Evolutionary conservation across 768 basidiomycete genomes (phyloP).

Genomic region (Calvatia gigantea): DNA sequence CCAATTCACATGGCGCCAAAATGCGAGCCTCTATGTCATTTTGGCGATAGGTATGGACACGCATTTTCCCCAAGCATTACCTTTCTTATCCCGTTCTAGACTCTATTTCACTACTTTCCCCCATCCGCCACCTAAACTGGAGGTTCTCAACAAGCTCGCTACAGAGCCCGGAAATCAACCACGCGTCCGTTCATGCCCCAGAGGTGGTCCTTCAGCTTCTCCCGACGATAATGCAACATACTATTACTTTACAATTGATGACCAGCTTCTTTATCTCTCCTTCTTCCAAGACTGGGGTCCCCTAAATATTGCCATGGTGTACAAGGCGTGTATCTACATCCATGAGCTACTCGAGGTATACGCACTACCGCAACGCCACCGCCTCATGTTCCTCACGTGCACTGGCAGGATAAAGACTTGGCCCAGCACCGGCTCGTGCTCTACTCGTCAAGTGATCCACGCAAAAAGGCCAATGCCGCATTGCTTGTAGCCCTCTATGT

Average conservation of each 20-base stretch:
- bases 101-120: constrained; percentile 90
- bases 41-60: constrained; percentile 63
- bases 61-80: constrained; percentile 11
- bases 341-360: constrained; percentile 82
- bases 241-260: constrained; percentile 91
- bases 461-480: constrained; percentile 89
- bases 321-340: constrained; percentile 88
- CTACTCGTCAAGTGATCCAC: constrained; percentile 84
- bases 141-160: constrained; percentile 58
- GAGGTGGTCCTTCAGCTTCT: constrained; percentile 57
- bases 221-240: constrained; percentile 66
- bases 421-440: constrained; percentile 74
- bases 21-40: constrained; percentile 78
- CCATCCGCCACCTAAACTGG: constrained; percentile 64
- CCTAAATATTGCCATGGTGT: constrained; percentile 88
- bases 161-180: constrained; percentile 53
- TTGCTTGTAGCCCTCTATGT: constrained; percentile 92
- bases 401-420: constrained; percentile 67
- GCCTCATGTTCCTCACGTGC: constrained; percentile 38
- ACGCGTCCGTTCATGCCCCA: constrained; percentile 56
- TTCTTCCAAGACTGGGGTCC: constrained; percentile 97
- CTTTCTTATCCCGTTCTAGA: constrained; percentile 34
- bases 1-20: constrained; percentile 36
- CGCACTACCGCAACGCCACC: constrained; percentile 19
- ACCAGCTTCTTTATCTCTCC: constrained; percentile 86